Evolutionary conservation across 2,329 filamentous ascomycete species (phyloP).

Genomic region (Botryosphaeria dothidea): DNA sequence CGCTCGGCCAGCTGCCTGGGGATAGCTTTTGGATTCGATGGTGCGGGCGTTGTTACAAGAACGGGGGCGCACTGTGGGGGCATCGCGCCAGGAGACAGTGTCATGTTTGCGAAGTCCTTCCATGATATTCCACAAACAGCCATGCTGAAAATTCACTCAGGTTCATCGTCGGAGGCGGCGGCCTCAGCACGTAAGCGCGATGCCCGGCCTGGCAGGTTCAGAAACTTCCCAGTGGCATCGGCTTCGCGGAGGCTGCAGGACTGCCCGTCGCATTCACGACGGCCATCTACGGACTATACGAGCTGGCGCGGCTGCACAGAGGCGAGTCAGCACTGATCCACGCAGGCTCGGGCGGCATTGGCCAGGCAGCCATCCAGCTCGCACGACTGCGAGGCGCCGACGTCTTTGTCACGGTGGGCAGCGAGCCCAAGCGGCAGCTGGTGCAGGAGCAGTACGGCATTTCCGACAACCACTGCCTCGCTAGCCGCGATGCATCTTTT

Average conservation of each 20-base stretch:
- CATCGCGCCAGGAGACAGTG: too few species aligned
- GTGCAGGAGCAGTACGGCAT: conserved; percentile 18
- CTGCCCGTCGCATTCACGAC: conserved; percentile 23
- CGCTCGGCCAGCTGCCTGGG: too few species aligned
- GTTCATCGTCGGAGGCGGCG: neutral
- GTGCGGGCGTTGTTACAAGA: too few species aligned
- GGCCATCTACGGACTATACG: conserved; percentile 20
- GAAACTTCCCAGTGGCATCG: neutral
- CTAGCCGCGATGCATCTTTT: conserved; percentile 30
- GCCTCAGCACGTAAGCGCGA: neutral
- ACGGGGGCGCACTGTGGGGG: too few species aligned
- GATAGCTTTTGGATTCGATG: too few species aligned
- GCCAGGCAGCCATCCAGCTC: conserved; percentile 31
- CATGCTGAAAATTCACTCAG: too few species aligned
- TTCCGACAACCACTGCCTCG: conserved; percentile 33
- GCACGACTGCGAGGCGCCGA: conserved; percentile 26
- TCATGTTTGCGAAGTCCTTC: too few species aligned
- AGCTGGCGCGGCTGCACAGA: conserved; percentile 20
- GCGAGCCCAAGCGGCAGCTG: conserved; percentile 9
- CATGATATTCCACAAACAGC: too few species aligned
- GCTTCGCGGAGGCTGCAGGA: conserved; percentile 28
- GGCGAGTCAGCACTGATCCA: conserved; percentile 33
- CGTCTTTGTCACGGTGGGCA: conserved; percentile 31
- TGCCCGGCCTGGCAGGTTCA: neutral
- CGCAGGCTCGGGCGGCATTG: conserved; percentile 31